Conservation (phyloP, 2,329 filamentous ascomycete genomes). For the Colletotrichum noveboracense region DNA sequence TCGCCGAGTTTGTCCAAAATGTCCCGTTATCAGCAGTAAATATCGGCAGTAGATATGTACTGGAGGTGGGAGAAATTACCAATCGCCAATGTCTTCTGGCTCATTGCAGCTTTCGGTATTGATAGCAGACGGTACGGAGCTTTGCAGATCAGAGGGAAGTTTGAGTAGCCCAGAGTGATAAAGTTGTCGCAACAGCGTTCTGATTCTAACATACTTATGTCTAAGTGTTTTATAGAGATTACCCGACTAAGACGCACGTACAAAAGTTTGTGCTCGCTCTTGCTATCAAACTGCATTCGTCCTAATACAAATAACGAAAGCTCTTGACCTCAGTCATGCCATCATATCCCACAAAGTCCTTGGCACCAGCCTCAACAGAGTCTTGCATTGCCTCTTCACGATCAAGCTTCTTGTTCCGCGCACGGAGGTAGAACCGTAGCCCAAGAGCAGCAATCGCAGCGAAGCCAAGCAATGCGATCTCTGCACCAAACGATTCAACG, state of each 20-base stretch:
- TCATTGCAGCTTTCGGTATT: not conserved
- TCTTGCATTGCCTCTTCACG: not conserved
- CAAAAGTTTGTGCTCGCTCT: too few species aligned
- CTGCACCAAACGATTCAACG: not conserved
- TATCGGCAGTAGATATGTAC: not conserved
- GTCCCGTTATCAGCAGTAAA: not conserved
- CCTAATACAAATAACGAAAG: not conserved
- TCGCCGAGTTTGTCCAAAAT: not conserved
- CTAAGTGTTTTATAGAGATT: not conserved
- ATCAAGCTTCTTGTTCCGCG: not conserved
- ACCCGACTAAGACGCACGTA: not conserved
- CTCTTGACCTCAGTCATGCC: not conserved
- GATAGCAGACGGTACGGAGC: not conserved
- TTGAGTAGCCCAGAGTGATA: not conserved
- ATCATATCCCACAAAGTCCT: not conserved
- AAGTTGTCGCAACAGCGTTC: not conserved
- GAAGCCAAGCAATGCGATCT: not conserved
- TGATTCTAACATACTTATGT: fast-evolving
- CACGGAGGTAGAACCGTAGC: not conserved
- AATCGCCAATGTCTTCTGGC: not conserved
- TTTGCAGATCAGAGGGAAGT: not conserved
- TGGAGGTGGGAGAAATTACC: not conserved
- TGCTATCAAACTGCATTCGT: too few species aligned
- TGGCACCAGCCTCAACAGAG: not conserved
- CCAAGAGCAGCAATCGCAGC: not conserved